Evolutionary conservation across 2,329 filamentous ascomycete species (phyloP).

Genomic region (Scolecobasidium constrictum): DNA sequence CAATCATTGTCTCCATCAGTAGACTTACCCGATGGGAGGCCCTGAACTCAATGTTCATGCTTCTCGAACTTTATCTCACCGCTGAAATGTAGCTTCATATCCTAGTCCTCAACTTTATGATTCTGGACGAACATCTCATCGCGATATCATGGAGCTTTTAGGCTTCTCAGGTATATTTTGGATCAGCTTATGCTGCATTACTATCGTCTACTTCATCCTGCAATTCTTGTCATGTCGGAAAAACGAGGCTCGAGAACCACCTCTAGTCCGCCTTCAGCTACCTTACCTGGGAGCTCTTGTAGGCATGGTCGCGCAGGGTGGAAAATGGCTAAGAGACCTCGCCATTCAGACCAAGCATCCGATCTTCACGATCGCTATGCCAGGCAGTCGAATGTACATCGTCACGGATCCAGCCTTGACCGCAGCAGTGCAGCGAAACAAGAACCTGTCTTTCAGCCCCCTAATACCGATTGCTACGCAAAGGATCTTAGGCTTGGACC

Average conservation of each 20-base stretch:
- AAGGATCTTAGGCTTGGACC: slow-evolving; percentile 27
- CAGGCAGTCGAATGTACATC: slow-evolving; percentile 34
- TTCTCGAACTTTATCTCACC: too few species aligned
- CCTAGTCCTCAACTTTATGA: too few species aligned
- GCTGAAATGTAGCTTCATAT: too few species aligned
- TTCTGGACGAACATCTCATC: too few species aligned
- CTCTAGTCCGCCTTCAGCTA: not conserved
- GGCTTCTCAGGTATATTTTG: too few species aligned
- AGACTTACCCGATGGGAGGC: too few species aligned
- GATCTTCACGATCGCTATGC: slow-evolving; percentile 36
- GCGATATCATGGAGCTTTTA: too few species aligned
- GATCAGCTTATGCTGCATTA: too few species aligned
- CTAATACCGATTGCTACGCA: slow-evolving; percentile 29
- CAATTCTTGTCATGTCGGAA: not conserved
- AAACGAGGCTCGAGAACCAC: not conserved
- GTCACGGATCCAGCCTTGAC: slow-evolving; percentile 30
- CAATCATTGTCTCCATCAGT: too few species aligned
- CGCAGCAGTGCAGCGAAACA: slow-evolving; percentile 27
- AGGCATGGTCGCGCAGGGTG: not conserved
- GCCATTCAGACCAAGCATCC: slow-evolving; percentile 12
- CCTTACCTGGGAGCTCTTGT: not conserved
- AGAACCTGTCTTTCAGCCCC: slow-evolving; percentile 32
- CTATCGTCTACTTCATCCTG: not conserved
- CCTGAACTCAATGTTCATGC: too few species aligned
- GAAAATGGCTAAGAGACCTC: not conserved